Evolutionary conservation across 306 rosid genomes (phyloP), one percentile per base, ranked within the genome.

Genomic region (Psophocarpus tetragonolobus): DNA sequence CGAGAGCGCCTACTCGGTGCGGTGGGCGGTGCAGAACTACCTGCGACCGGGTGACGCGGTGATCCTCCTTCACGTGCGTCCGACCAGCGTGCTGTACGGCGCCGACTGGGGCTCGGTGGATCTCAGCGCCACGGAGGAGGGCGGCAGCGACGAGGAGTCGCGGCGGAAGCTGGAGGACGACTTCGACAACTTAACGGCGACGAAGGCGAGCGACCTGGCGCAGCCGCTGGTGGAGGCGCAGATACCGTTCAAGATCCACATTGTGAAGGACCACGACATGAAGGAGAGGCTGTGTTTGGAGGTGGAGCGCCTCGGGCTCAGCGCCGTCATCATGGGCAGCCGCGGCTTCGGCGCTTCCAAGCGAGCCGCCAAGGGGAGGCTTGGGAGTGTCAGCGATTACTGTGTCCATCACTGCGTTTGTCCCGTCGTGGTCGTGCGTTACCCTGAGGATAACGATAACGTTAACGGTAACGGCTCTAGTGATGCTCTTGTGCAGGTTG

Each of bases 321-420:
- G 96, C 76, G 97, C 93, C 36, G 92, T 96, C 36, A 85, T 96
- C 64, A 96, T 96, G 99, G 99, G 98, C 4, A 92, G 99, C 77
- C 80, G 97, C 9, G 98, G 99, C 20, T 87, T 88, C 24, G 97
- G 98, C 14, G 97, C 97, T 4, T 71, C 87, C 0, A 91, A 83
- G 87, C 73, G 93, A 10, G 73, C 71, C 20, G 5, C 83, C 1
- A 91, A 86, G 70, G 76, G 73, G 3, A 85, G 91, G 77, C 95
- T 95, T 2, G 99, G 99, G 0, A 95, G 97, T 57, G 96, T 95
- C 0, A 91, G 97, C 38, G 93, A 91, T 58, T 95, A 95, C 71
- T 95, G 97, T 26, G 99, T 95, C 30, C 97, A 62, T 26, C 99
- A 92, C 65, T 95, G 96, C 68, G 89, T 92, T 6, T 91, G 99